phyloP scores from a whole-genome alignment of 352 stramenopile species.

The Nothophytophthora sp. region DNA sequence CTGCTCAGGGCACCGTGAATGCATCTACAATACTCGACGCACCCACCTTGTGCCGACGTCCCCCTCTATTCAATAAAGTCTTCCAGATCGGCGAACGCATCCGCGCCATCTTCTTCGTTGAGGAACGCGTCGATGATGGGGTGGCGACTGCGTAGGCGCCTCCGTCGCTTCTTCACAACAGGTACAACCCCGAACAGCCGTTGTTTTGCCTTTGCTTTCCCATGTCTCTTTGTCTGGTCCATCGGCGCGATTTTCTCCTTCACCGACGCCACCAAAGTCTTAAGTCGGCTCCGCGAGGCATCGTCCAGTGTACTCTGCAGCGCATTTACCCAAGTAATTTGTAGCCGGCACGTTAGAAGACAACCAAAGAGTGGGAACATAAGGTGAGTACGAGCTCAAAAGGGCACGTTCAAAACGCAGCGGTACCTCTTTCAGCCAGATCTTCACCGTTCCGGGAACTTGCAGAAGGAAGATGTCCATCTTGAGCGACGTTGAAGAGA shows the following conservation, averaged over 20 bases:
- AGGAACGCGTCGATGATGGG: slow-evolving; percentile 79
- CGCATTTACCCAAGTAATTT: too few species aligned
- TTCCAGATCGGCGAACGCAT: slow-evolving; percentile 73
- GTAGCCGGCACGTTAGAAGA: too few species aligned
- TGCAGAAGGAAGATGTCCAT: slow-evolving; percentile 70
- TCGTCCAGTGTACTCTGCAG: slow-evolving; percentile 27
- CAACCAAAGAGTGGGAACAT: not conserved
- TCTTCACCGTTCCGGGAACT: slow-evolving; percentile 38
- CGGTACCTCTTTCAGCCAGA: slow-evolving; percentile 43
- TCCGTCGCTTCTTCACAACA: slow-evolving; percentile 54
- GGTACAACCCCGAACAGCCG: slow-evolving; percentile 55
- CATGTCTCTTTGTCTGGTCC: slow-evolving; percentile 1
- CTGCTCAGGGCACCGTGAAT: slow-evolving; percentile 6
- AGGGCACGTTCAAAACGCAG: not conserved
- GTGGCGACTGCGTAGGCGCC: slow-evolving; percentile 63
- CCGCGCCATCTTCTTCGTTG: slow-evolving; percentile 65
- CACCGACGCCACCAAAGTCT: slow-evolving; percentile 34
- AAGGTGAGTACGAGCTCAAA: not conserved
- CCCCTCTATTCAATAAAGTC: slow-evolving; percentile 72
- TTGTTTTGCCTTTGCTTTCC: slow-evolving; percentile 24
- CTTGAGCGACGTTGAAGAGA: slow-evolving; percentile 58
- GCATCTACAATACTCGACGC: not conserved
- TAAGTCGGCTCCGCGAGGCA: slow-evolving; percentile 26
- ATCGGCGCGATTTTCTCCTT: slow-evolving; percentile 39
- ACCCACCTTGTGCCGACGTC: not conserved